phyloP scores from a whole-genome alignment of 2,329 filamentous ascomycete species.

The Didymella lethalis region DNA sequence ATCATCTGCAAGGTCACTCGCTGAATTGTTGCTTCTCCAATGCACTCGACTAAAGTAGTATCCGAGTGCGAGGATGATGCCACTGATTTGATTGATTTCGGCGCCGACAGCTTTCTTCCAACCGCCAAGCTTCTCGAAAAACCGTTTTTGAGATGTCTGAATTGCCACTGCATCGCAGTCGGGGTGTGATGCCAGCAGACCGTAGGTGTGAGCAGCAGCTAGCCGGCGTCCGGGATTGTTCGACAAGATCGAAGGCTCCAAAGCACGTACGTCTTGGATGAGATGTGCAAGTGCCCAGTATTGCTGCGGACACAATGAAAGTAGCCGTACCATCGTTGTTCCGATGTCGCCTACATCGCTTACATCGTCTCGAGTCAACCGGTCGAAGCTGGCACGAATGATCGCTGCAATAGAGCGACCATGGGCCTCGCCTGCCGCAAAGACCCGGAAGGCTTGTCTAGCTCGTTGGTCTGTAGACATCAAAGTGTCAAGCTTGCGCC shows the following conservation, averaged over 20 bases:
- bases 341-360: slow-evolving; percentile 56
- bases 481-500: slow-evolving; percentile 76
- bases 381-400: slow-evolving; percentile 56
- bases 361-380: slow-evolving; percentile 51
- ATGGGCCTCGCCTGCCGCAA: slow-evolving; percentile 51
- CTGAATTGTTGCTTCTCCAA: slow-evolving; percentile 55
- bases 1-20: slow-evolving; percentile 36
- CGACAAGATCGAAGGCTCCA: slow-evolving; percentile 70
- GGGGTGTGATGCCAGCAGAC: slow-evolving; percentile 76
- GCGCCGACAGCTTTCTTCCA: slow-evolving; percentile 70
- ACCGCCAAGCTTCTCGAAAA: slow-evolving; percentile 57
- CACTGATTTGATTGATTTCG: slow-evolving; percentile 66
- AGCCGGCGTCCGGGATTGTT: slow-evolving; percentile 74
- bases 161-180: slow-evolving; percentile 53
- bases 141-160: slow-evolving; percentile 53
- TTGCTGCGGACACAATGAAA: slow-evolving; percentile 63
- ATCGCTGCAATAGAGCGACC: slow-evolving; percentile 52
- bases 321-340: slow-evolving; percentile 62
- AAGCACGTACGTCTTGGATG: slow-evolving; percentile 52
- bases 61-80: slow-evolving; percentile 65
- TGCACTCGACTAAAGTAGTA: slow-evolving; percentile 65
- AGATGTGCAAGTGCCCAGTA: slow-evolving; percentile 44
- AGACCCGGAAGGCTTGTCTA: slow-evolving; percentile 65
- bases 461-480: slow-evolving; percentile 74
- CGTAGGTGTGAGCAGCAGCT: slow-evolving; percentile 74